Conservation (phyloP, 306 rosid species). For the Mimosa pudica region DNA sequence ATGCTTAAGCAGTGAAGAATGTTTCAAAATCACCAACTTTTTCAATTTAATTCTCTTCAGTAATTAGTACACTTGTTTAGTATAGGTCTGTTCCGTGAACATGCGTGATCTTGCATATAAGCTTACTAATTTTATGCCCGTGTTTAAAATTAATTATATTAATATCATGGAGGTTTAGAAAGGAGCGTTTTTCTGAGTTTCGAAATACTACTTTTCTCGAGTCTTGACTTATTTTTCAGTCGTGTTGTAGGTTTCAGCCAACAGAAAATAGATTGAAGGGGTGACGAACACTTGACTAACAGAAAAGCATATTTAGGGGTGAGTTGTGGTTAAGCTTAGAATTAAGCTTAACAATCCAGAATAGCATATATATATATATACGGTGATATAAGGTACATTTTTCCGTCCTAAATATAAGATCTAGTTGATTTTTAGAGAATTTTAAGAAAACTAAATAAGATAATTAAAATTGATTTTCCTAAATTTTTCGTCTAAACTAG, state of each 20-base stretch:
- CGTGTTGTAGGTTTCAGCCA: background rate
- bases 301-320: background rate
- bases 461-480: no score
- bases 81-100: background rate
- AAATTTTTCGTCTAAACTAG: no score
- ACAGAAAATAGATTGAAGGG: background rate
- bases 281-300: background rate
- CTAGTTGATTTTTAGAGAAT: no score
- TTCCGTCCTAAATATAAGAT: no score
- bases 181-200: background rate
- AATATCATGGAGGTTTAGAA: background rate
- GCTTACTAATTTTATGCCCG: no score
- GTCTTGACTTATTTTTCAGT: background rate
- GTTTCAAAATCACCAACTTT: background rate
- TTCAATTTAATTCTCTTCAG: background rate
- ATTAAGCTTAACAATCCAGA: no score
- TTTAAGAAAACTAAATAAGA: no score
- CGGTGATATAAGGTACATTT: no score
- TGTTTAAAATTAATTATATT: background rate
- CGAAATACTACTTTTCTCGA: background rate
- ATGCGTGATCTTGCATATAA: background rate
- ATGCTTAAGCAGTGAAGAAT: conserved; percentile 5
- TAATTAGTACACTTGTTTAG: background rate
- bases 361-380: no score
- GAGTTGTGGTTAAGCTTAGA: no score